Base-by-base conservation (phyloP, 2,329 filamentous ascomycete species). In the Byssochlamys sp. region DNA sequence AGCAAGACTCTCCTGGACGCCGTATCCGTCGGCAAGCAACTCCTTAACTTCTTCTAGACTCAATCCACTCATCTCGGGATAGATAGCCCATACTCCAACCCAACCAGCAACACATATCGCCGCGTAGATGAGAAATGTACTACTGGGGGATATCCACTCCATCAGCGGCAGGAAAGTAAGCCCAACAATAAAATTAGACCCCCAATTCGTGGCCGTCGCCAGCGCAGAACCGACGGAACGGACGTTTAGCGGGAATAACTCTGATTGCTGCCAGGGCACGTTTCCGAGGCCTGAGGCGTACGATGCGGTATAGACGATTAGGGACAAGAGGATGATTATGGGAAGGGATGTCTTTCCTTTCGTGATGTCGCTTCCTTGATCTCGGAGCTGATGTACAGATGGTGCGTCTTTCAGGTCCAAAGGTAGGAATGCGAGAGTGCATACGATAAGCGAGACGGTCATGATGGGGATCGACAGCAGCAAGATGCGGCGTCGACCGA, bases 221-320 rank as follows among this genome's bases (percentile, higher is more conserved):
- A 86, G 69, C 12, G 79, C 78, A 1, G 83, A 85, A 31, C 84
- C 82, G 19, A 85, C 73, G 69, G 83, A 86, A 60, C 86, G 81
- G 53, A 87, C 78, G 19, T 78, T 75, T 19, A 83, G 69, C 0
- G 91, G 88, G 68, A 96, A 96, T 31, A 96, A 81, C 75, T 97
- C 92, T 64, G 87, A 90, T 75, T 96, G 91, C 80, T 96, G 92
- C 92, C 92, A 97, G 0, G 92, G 91, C 2, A 97, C 90, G 65
- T 91, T 95, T 7, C 92, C 92, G 1, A 97, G 80, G 2, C 92
- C 92, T 1, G 91, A 78, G 1, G 92, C 92, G 69, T 95, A 97
- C 0, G 87, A 81, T 7, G 89, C 87, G 1, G 95, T 91, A 71
- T 95, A 96, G 6, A 90, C 64, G 71, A 91, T 87, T 70, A 96